Base-by-base conservation (phyloP, 1,284 basidiomycete species). In the Lignosus rhinocerotis region DNA sequence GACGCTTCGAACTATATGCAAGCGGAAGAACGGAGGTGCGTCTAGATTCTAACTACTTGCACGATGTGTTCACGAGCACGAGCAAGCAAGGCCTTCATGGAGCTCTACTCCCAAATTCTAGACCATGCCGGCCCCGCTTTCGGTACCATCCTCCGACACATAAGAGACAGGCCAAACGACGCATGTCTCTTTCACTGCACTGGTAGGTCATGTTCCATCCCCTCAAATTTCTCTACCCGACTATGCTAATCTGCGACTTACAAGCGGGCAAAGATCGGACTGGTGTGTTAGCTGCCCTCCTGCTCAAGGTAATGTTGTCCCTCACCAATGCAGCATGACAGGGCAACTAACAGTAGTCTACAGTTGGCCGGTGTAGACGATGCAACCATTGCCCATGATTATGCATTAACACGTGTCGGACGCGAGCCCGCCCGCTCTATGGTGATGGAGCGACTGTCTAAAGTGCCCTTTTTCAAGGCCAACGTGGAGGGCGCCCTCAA, bases 191-290 rank as follows among this genome's bases (percentile, higher is more conserved):
- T 92, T 62, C 89, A 92, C 66, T 92, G 89, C 64, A 92, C 89
- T 56, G 88, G 89, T 71, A 49, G 21, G 71, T 61, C 25, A 25
- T 4, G 25, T 2, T 25, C 4, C 2, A 25, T 25, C 25, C 2
- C 25, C 25, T 25, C 25, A 25, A 4, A 25, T 25, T 2, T 4
- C 25, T 25, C 25, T 25, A 25, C 4, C 25, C 25, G 2, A 25
- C 25, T 25, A 25, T 25, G 25, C 25, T 25, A 25, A 25, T 25
- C 4, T 25, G 25, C 25, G 25, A 25, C 4, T 4, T 25, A 25
- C 25, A 25, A 83, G 83, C 82, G 51, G 90, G 90, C 9, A 92
- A 92, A 71, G 90, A 92, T 72, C 76, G 90, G 62, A 92, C 90
- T 2, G 90, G 90, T 9, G 75, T 92, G n/a, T 72, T 87, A 43